Percentiles rank a stretch among this genome's conserved stretches.
phyloP scores from a whole-genome alignment of 2,329 filamentous ascomycete species.

The Colletotrichum plurivorum region DNA sequence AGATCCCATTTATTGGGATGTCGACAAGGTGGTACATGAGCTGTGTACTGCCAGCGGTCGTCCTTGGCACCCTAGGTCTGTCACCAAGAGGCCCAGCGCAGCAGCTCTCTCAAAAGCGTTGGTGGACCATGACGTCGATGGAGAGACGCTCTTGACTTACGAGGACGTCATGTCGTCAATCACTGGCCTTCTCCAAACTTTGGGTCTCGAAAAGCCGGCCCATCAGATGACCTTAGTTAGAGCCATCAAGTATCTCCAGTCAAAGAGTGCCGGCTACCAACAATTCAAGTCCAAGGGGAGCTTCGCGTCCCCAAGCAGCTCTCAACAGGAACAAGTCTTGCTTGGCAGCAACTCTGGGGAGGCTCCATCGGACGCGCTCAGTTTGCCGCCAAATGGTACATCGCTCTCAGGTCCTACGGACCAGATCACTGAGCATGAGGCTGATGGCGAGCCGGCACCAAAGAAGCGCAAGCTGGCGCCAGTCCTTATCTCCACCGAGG shows the following conservation, averaged over 20 bases:
- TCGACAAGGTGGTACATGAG: conserved; percentile 75
- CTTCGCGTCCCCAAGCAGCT: neutral
- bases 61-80: conserved; percentile 60
- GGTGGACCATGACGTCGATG: conserved; percentile 75
- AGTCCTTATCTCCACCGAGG: conserved; percentile 37
- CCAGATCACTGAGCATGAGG: neutral
- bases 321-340: conserved; percentile 8
- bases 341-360: too few species aligned
- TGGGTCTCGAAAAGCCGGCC: conserved; percentile 70
- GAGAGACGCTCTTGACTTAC: conserved; percentile 72
- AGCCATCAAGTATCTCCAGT: conserved; percentile 60
- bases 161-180: conserved; percentile 64
- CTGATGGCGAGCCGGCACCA: conserved; percentile 36
- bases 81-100: conserved; percentile 64
- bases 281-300: conserved; percentile 26
- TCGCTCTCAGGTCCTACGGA: neutral
- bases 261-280: conserved; percentile 39
- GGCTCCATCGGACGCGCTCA: neutral
- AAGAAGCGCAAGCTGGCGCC: conserved; percentile 50
- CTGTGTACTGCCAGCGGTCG: conserved; percentile 68
- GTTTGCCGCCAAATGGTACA: too few species aligned
- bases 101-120: conserved; percentile 67
- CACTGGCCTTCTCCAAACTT: conserved; percentile 64
- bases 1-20: conserved; percentile 84
- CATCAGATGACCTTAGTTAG: conserved; percentile 71